Base-by-base conservation (phyloP, 139 green algal species). In the Desmodesmus armatus region DNA sequence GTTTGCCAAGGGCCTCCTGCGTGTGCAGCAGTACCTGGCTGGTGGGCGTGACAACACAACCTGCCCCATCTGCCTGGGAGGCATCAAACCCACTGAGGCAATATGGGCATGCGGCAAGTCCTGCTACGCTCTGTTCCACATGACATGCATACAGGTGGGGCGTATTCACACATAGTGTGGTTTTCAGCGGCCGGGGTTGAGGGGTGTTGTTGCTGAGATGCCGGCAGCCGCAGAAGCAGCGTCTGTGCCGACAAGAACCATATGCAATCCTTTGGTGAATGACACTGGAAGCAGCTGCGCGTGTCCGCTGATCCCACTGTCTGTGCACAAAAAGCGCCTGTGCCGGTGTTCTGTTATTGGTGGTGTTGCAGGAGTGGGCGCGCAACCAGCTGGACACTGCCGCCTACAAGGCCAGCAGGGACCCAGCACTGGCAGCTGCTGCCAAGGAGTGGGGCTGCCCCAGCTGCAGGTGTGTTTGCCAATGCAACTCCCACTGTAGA, bases 381-480 rank as follows among this genome's bases (percentile, higher is more conserved):
- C 88, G 90, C 37, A 93, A 92, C 78, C 92, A 96, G 79, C 60
- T 96, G 23, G 85, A 89, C 13, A 80, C 87, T 5, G 62, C 60
- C 1, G 81, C 75, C 31, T 70, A 78, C 31, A 66, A 69, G 40
- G 67, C 88, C 62, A 84, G 55, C 43, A 88, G 86, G 23, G 27
- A 44, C n/a, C 19, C 13, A 23, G 15, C 35, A 55, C 21, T 35
- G 35, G 41, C 76, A 62, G 63, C 78, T 25, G 77, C 21, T 55
- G 83, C 62, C 11, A 71, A 87, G 0, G 85, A 87, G n/a, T 97
- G 94, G 94, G 92, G 70, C 73, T 97, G 94, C 80, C 94, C 94
- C n/a, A 97, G 96, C 88, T 97, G 94, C 84, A 86, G 94, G 23
- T 80, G 47, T 29, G n/a, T n/a, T n/a, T n/a, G n/a, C n/a, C n/a